Base-by-base conservation (phyloP, 306 rosid species). In the Lotus japonicus region DNA sequence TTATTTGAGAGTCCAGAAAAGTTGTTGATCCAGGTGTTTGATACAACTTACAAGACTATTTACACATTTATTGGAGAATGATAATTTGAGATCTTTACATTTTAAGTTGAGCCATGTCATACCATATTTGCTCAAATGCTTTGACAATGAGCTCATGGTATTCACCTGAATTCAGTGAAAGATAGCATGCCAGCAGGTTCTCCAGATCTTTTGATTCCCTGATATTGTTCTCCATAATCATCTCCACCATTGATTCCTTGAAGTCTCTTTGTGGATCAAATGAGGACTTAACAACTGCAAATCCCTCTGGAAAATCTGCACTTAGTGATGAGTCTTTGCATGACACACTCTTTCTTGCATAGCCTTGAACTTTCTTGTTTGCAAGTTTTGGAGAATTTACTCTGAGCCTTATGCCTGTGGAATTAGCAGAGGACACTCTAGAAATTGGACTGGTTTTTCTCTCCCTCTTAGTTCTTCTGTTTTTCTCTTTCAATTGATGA, bases 71-170 rank as follows among this genome's bases (percentile, higher is more conserved):
- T 68, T 71, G 60, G 44, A 67, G 38, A 11, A 78, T 56, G 44
- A 67, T 49, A 11, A 78, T 56, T 36, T 63, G 62, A 73, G 59
- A 72, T 35, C 12, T 56, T 89, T 67, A 83, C 68, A 76, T 53
- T 70, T 52, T 62, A 52, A 80, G 68, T 53, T 52, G 73, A 65
- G 85, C 83, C 86, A 82, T 76, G 54, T 83, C 92, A 81, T 84
- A 78, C 95, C 97, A 91, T 68, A 84, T 86, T 71, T 84, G 95
- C 83, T 86, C 90, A 74, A 91, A 88, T 33, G 90, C 95, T 84
- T 88, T 84, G 75, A 91, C 85, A 59, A 91, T 91, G 76, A 84
- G 80, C 71, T 80, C 83, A 68, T 88, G 97, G 68, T 81, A 84
- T 65, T 88, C 85, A 16, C 81, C 85, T 16, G 92, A 83, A 72